Evolutionary conservation across 225 moss, liverwort and hornwort genomes (phyloP).

Genomic region (Marchantia paleacea): DNA sequence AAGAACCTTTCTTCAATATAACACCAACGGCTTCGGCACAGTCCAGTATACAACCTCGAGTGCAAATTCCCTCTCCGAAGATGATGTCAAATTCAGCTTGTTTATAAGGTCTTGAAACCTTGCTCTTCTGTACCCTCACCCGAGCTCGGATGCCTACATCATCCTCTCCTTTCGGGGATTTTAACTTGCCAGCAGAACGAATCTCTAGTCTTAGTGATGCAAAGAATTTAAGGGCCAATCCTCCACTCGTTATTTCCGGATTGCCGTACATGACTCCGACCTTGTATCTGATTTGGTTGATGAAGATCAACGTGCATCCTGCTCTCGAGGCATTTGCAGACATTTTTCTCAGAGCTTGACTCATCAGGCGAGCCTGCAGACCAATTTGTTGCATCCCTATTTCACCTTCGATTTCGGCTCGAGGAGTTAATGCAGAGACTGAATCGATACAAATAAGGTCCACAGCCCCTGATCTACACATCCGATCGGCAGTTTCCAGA

Average conservation of each 20-base stretch:
- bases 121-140: slow-evolving; percentile 89
- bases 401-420: slow-evolving; percentile 95
- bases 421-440: slow-evolving; percentile 84
- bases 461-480: slow-evolving; percentile 97
- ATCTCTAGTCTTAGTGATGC: slow-evolving; percentile 88
- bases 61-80: slow-evolving; percentile 91
- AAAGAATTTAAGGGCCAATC: slow-evolving; percentile 88
- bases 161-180: slow-evolving; percentile 85
- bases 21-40: slow-evolving; percentile 72
- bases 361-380: slow-evolving; percentile 91
- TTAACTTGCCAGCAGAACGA: slow-evolving; percentile 77
- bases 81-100: slow-evolving; percentile 98
- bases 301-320: slow-evolving; percentile 76
- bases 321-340: slow-evolving; percentile 90
- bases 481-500: slow-evolving; percentile 82
- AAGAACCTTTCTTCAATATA: slow-evolving; percentile 73
- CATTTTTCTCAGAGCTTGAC: slow-evolving; percentile 96
- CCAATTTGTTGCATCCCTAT: slow-evolving; percentile 99
- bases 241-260: slow-evolving; percentile 94
- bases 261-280: slow-evolving; percentile 92
- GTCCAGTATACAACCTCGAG: slow-evolving; percentile 73
- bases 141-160: slow-evolving; percentile 82
- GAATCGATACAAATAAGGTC: slow-evolving; percentile 85
- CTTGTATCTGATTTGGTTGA: slow-evolving; percentile 94
- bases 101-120: slow-evolving; percentile 93